phyloP scores from a whole-genome alignment of 768 basidiomycete species.

The Podaxis rugospora region DNA sequence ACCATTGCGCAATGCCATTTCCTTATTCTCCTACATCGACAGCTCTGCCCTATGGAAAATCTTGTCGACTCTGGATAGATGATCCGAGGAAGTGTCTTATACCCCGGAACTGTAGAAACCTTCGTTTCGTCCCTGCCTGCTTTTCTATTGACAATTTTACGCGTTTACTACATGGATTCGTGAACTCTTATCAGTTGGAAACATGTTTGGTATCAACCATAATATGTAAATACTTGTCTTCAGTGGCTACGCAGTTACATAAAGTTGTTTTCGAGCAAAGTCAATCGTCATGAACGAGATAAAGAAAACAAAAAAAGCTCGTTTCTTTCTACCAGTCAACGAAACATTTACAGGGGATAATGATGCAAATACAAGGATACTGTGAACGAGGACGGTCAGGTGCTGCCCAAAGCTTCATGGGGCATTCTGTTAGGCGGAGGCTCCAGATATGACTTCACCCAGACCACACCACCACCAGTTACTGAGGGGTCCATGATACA shows the following conservation, averaged over 20 bases:
- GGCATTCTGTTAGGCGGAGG: not conserved
- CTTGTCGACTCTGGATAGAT: conserved; percentile 42
- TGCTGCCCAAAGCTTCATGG: not conserved
- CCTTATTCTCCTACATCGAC: conserved; percentile 51
- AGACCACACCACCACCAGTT: conserved; percentile 29
- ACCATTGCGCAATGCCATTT: conserved; percentile 26
- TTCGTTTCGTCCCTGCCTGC: not conserved
- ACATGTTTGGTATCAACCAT: no score
- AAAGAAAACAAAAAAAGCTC: not conserved
- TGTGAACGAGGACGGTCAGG: not conserved
- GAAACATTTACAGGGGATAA: not conserved
- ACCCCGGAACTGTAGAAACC: no score
- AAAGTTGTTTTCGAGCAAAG: no score
- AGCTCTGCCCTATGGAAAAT: conserved; percentile 66
- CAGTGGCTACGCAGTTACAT: no score
- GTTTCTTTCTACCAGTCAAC: not conserved
- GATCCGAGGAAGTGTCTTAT: conserved; percentile 22
- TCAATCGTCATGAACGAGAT: no score
- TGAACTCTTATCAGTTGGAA: no score
- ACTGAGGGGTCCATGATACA: conserved; percentile 35
- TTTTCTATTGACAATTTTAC: not conserved
- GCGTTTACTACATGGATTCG: no score
- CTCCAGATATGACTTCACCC: conserved; percentile 23
- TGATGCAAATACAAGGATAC: not conserved
- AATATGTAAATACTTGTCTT: no score